These are phyloP conservation scores for Penicillium waksmanii DNA, from an alignment of 495 filamentous ascomycete species.

Conservation along the genomic window DNA sequence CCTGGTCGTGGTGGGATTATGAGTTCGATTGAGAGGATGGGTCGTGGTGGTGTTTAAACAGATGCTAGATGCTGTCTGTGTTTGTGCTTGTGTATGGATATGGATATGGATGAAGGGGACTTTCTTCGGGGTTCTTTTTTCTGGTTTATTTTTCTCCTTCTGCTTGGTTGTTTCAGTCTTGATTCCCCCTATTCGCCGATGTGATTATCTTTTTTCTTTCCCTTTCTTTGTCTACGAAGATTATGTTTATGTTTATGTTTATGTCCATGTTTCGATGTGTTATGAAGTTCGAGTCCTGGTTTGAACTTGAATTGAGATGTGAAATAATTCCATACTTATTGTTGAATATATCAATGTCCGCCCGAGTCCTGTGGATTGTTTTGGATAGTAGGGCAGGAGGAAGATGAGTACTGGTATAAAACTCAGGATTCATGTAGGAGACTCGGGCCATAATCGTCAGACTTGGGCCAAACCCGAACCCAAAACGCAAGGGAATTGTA, in stretches of 20 bases:
- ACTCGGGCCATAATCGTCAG: too few species aligned
- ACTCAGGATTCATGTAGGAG: too few species aligned
- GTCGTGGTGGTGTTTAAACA: constrained; percentile 37
- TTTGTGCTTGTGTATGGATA: too few species aligned
- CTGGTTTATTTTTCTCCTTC: not conserved
- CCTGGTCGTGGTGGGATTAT: constrained; percentile 64
- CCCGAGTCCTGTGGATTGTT: too few species aligned
- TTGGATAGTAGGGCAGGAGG: too few species aligned
- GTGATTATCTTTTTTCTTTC: not conserved
- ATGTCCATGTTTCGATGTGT: not conserved
- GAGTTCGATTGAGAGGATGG: constrained; percentile 75
- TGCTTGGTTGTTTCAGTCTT: not conserved
- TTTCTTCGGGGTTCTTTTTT: not conserved
- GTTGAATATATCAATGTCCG: not conserved
- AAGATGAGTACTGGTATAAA: too few species aligned
- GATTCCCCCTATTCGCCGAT: not conserved
- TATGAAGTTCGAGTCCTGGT: not conserved
- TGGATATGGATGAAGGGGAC: too few species aligned
- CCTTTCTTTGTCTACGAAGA: not conserved
- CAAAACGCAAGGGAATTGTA: too few species aligned
- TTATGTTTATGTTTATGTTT: not conserved
- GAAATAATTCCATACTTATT: not conserved
- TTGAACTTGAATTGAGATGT: too few species aligned
- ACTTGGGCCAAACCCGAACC: too few species aligned
- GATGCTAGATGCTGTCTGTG: too few species aligned